Conservation (phyloP, 2,329 filamentous ascomycete genomes). For the Penicillium brasilianum region DNA sequence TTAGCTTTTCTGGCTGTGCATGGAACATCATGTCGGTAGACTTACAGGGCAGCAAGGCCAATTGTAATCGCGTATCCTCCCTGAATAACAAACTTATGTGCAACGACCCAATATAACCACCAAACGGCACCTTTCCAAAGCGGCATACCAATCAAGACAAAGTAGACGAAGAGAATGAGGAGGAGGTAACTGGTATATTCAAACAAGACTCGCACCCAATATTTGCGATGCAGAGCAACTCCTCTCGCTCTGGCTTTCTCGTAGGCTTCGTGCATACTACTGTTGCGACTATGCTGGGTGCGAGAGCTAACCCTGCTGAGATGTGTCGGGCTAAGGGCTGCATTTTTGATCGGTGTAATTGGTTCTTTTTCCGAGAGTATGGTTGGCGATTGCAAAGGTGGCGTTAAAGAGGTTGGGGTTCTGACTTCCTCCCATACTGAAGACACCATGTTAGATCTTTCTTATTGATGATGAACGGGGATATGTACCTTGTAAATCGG, state of each 20-base stretch:
- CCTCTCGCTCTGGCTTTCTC: slow-evolving; percentile 29
- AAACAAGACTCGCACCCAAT: slow-evolving; percentile 45
- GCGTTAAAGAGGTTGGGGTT: slow-evolving; percentile 10
- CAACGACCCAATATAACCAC: slow-evolving; percentile 51
- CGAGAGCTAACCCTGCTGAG: slow-evolving; percentile 14
- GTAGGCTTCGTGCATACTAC: slow-evolving; percentile 25
- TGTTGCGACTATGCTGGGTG: slow-evolving; percentile 14
- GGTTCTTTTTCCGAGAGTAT: slow-evolving; percentile 18
- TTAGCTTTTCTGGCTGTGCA: neutral
- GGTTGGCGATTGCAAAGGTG: neutral
- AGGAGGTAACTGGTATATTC: slow-evolving; percentile 47
- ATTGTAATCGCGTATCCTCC: slow-evolving; percentile 51
- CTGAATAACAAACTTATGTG: slow-evolving; percentile 46
- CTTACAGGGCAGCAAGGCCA: slow-evolving; percentile 44
- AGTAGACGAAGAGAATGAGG: slow-evolving; percentile 49
- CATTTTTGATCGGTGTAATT: slow-evolving; percentile 23
- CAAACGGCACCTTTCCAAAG: slow-evolving; percentile 54
- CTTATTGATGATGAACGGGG: neutral
- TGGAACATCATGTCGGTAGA: neutral
- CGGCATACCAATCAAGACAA: slow-evolving; percentile 53
- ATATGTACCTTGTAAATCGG: slow-evolving; percentile 9
- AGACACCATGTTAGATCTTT: neutral
- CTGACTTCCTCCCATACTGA: slow-evolving; percentile 4
- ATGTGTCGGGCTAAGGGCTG: slow-evolving; percentile 14
- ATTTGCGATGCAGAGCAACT: slow-evolving; percentile 35